Conservation (phyloP, 495 filamentous ascomycete genomes). For the Clohesyomyces aquaticus region DNA sequence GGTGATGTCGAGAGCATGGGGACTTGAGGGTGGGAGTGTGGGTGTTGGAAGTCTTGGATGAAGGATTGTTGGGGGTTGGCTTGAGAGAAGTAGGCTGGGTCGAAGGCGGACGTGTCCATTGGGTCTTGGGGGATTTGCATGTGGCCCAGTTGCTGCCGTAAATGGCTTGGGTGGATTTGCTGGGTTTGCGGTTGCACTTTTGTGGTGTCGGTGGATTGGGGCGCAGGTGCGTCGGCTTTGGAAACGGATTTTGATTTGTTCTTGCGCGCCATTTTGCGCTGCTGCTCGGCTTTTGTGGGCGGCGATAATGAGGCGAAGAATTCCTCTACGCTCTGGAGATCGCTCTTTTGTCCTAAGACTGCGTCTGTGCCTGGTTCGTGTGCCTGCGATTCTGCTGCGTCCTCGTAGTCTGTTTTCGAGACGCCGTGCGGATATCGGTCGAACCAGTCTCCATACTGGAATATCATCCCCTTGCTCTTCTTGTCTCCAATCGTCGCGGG, state of each 20-base stretch:
- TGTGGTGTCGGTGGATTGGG: conserved; percentile 1
- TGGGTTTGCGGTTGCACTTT: conserved; percentile 37
- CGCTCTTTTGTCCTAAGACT: conserved; percentile 79
- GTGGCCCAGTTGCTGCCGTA: conserved; percentile 37
- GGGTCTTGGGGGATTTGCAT: conserved; percentile 34
- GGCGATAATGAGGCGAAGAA: conserved; percentile 87
- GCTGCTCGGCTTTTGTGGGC: conserved; percentile 55
- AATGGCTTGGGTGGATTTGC: conserved; percentile 35
- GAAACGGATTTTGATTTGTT: conserved; percentile 38
- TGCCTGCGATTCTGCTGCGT: conserved; percentile 65
- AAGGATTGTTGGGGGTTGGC: conserved; percentile 13
- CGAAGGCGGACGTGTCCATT: conserved; percentile 28
- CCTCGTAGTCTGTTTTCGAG: conserved; percentile 78
- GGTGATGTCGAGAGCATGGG: conserved; percentile 35
- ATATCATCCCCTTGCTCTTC: conserved; percentile 59
- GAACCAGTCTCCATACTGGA: conserved; percentile 99
- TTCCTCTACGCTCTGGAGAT: conserved; percentile 91
- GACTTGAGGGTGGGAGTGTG: conserved; percentile 25
- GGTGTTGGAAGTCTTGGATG: conserved; percentile 26
- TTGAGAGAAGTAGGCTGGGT: conserved; percentile 37
- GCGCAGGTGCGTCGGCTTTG: conserved; percentile 22
- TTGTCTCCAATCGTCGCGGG: conserved; percentile 18
- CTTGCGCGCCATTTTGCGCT: conserved; percentile 50
- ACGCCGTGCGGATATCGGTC: conserved; percentile 93
- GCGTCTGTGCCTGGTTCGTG: conserved; percentile 78